Conservation (phyloP, 257 asterid genomes). For the Gardenia jasminoides region DNA sequence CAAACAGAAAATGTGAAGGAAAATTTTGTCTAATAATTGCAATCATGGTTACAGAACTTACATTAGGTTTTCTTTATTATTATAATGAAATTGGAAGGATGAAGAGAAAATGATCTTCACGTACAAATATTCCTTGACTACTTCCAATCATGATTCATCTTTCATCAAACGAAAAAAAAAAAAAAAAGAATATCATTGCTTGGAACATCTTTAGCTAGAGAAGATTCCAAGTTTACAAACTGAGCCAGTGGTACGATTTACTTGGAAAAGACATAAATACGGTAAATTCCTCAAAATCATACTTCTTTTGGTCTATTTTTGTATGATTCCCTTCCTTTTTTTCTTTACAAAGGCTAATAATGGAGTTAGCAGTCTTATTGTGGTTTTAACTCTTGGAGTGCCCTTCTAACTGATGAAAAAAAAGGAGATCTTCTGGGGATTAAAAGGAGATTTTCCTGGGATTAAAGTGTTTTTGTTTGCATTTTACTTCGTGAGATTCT, state of each 20-base stretch:
- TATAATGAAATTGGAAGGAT: not conserved
- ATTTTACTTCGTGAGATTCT: not conserved
- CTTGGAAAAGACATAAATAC: not conserved
- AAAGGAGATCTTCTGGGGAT: not conserved
- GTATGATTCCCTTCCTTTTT: not conserved
- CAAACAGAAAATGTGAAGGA: not conserved
- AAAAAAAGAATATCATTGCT: not conserved
- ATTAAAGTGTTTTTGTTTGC: not conserved
- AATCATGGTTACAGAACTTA: not conserved
- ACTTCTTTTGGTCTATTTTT: not conserved
- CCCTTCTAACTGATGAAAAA: slow-evolving; percentile 7
- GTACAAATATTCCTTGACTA: not conserved
- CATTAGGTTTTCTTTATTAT: not conserved
- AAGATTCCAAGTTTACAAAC: not conserved
- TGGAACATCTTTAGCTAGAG: not conserved
- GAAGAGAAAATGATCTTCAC: not conserved
- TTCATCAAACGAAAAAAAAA: not conserved
- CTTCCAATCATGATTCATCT: not conserved
- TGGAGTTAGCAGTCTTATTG: not conserved
- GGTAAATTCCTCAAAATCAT: not conserved
- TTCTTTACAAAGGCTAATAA: not conserved
- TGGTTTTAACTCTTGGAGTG: slow-evolving; percentile 8
- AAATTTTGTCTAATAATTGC: not conserved
- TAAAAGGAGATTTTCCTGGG: not conserved
- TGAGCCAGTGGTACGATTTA: not conserved